Evolutionary conservation across 805 yeast species (phyloP).

Genomic region (Yarrowia porcina): DNA sequence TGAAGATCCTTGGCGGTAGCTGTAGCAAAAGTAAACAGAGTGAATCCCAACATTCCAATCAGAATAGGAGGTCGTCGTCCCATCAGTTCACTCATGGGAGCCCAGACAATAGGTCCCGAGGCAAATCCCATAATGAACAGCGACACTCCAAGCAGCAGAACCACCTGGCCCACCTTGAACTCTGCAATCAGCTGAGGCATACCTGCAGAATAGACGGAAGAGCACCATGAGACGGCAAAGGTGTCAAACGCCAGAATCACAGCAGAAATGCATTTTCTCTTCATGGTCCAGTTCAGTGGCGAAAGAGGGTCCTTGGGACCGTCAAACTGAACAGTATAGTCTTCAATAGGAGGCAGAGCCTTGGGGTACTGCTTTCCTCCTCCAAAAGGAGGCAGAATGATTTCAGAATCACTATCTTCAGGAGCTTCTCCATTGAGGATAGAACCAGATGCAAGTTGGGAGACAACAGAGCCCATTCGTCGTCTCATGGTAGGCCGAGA

Average conservation of each 20-base stretch:
- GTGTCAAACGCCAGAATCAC: constrained; percentile 45
- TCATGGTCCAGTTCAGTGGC: constrained; percentile 72
- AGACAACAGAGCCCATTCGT: background rate
- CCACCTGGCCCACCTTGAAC: constrained; percentile 52
- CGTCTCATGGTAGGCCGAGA: background rate
- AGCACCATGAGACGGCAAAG: constrained; percentile 57
- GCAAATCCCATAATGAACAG: constrained; percentile 81
- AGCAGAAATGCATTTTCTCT: constrained; percentile 42
- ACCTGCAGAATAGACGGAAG: constrained; percentile 65
- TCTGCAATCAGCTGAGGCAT: constrained; percentile 46
- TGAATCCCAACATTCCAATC: constrained; percentile 50
- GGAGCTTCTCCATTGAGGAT: background rate
- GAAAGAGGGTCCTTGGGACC: constrained; percentile 77
- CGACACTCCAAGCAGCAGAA: constrained; percentile 68
- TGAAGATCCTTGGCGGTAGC: constrained; percentile 72
- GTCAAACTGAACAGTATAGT: constrained; percentile 65
- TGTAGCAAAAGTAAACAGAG: constrained; percentile 59
- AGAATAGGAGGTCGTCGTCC: constrained; percentile 64
- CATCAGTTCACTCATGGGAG: constrained; percentile 68
- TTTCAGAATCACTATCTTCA: background rate
- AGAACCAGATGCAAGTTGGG: background rate
- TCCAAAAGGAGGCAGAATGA: constrained; percentile 25
- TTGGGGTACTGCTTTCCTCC: constrained; percentile 27
- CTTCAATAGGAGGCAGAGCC: constrained; percentile 8
- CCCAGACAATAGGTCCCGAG: constrained; percentile 79